These are phyloP conservation scores for Kandelia obovata DNA, from an alignment of 345 rosid genomes.

Conservation along the genomic window DNA sequence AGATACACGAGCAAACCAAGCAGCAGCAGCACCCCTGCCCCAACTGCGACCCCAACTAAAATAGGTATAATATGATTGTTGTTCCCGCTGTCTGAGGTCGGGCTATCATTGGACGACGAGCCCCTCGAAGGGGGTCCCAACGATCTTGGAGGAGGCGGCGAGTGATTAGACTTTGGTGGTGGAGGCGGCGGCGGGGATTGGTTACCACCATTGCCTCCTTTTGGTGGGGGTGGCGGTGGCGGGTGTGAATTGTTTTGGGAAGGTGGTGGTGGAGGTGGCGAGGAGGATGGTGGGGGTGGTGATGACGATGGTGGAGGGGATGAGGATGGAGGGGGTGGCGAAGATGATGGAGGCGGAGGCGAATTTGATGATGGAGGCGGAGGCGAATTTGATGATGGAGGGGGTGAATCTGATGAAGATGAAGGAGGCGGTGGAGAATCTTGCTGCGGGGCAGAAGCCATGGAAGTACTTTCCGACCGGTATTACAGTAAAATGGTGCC, in stretches of 20 bases:
- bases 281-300: slow-evolving; percentile 6
- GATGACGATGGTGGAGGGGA: slow-evolving; percentile 14
- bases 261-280: slow-evolving; percentile 35
- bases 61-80: slow-evolving; percentile 7
- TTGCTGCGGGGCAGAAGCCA: slow-evolving; percentile 20
- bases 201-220: background rate
- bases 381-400: slow-evolving; percentile 19
- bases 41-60: slow-evolving; percentile 36
- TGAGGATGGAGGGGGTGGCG: slow-evolving; percentile 18
- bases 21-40: slow-evolving; percentile 37
- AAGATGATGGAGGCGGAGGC: slow-evolving; percentile 3
- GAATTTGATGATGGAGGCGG: slow-evolving; percentile 20
- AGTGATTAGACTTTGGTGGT: slow-evolving; percentile 23
- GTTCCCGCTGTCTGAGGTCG: slow-evolving; percentile 1
- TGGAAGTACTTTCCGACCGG: slow-evolving; percentile 10
- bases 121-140: slow-evolving; percentile 8
- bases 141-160: slow-evolving; percentile 30
- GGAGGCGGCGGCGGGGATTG: slow-evolving; percentile 30
- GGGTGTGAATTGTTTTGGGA: slow-evolving; percentile 3
- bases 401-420: slow-evolving; percentile 15
- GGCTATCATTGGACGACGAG: slow-evolving; percentile 6
- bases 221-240: slow-evolving; percentile 33
- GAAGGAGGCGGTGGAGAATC: slow-evolving; percentile 20
- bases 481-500: background rate
- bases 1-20: slow-evolving; percentile 34